Percentiles rank a stretch among this genome's conserved stretches.
Evolutionary conservation across 2,329 filamentous ascomycete species (phyloP).

Genomic region (Coniella vitis): DNA sequence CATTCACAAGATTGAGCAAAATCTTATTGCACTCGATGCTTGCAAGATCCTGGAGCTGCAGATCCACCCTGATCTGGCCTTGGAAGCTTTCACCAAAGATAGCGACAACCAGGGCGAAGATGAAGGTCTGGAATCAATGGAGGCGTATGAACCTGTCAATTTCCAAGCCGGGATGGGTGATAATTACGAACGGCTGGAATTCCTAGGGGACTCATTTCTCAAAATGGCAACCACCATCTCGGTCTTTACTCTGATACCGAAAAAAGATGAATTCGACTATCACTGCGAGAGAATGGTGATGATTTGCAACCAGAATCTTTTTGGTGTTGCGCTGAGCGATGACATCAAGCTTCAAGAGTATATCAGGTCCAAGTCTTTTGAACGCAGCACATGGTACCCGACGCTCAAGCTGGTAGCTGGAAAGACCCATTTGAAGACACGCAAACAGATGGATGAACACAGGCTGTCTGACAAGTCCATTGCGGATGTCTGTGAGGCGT

Average conservation of each 20-base stretch:
- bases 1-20: constrained; percentile 75
- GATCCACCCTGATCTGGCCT: constrained; percentile 61
- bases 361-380: constrained; percentile 77
- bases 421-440: constrained; percentile 44
- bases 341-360: constrained; percentile 58
- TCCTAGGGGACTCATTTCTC: constrained; percentile 86
- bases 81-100: constrained; percentile 91
- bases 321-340: constrained; percentile 60
- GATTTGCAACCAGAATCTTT: constrained; percentile 86
- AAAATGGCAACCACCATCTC: constrained; percentile 95
- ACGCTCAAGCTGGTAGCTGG: constrained; percentile 67
- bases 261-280: constrained; percentile 76
- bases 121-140: constrained; percentile 24
- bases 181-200: constrained; percentile 93
- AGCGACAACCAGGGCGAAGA: constrained; percentile 77
- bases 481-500: constrained; percentile 88
- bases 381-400: constrained; percentile 83
- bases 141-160: constrained; percentile 53
- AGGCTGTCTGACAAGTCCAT: constrained; percentile 79
- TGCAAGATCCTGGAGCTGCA: constrained; percentile 57
- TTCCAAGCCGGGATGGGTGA: constrained; percentile 81
- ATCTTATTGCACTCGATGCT: constrained; percentile 72
- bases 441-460: constrained; percentile 48
- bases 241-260: constrained; percentile 68
- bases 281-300: constrained; percentile 88